Evolutionary conservation across 2,329 filamentous ascomycete species (phyloP), one percentile per base, ranked within the genome.

Genomic region (Fusarium longipes): DNA sequence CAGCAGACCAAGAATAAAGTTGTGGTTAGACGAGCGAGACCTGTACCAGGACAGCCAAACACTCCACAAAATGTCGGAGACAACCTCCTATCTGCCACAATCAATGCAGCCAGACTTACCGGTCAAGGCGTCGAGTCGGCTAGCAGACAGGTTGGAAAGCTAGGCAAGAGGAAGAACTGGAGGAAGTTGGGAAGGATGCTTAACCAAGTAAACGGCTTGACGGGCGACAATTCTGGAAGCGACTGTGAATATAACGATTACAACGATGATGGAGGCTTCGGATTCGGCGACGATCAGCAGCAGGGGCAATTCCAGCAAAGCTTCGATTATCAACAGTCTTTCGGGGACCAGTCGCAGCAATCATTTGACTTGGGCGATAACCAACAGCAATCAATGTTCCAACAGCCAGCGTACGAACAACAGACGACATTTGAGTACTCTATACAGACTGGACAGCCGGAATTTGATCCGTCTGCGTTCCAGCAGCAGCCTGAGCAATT

Each of bases 121-220:
- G 66, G 66, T 1, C 62, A 67, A 10, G 66, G 66, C 1, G 66
- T 69, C 10, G 66, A 67, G 24, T 55, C 55, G 10, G 66, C 66
- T 7, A 69, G 66, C 7, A 58, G 66, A 15, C 66, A 73, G 17
- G 65, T 75, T 20, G 73, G 70, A 3, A 74, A 73, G 42, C 50
- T 75, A 2, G 73, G 73, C 6, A 74, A 67, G 50, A 71, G 55
- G 32, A 71, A 73, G 63, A 74, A 73, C 15, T 49, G 72, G 56
- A 72, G 58, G 4, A 70, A 71, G 40, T 47, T 74, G 48, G 67
- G 67, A 1, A 59, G 64, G 4, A 55, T 70, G 39, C 40, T 65
- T 15, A 67, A 39, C 4, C 54, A 61, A 18, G 60, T 54, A 17
- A 64, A 57, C 10, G 45, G 45, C 1, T 17, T 69, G 1, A 17